Conservation (phyloP, 768 basidiomycete species). For the Mycena polygramma region DNA sequence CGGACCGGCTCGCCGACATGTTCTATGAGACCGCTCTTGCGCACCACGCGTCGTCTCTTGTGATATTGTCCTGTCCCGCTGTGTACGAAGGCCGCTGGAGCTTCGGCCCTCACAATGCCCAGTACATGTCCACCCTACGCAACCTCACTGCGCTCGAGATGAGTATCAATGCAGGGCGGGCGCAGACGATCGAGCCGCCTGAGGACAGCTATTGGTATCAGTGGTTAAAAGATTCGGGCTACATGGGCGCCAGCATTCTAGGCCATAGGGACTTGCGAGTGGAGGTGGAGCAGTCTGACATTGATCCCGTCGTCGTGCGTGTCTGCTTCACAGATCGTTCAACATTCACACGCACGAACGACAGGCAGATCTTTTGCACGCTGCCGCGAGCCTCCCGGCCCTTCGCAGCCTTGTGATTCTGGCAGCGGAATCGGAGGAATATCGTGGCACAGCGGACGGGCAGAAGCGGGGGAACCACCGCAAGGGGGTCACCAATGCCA, state of each 20-base stretch:
- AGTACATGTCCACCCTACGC: neutral
- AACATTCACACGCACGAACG: no score
- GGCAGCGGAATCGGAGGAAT: no score
- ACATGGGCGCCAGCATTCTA: no score
- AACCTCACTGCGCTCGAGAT: neutral
- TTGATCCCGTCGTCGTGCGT: neutral
- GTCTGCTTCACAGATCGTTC: no score
- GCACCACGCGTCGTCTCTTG: slow-evolving; percentile 1
- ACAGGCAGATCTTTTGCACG: slow-evolving; percentile 2
- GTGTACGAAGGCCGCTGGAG: neutral
- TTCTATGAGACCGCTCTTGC: neutral
- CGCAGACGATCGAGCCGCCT: neutral
- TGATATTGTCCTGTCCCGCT: slow-evolving; percentile 3
- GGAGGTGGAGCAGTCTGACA: slow-evolving; percentile 12
- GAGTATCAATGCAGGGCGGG: neutral
- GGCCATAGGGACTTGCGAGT: no score
- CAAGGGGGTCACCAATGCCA: no score
- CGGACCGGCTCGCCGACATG: neutral
- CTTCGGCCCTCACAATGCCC: slow-evolving; percentile 1
- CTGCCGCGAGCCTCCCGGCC: no score
- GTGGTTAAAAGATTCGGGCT: no score
- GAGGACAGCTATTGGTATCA: no score
- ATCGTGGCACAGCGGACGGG: no score
- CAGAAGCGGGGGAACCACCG: no score
- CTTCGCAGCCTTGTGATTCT: no score